Base-by-base conservation (phyloP, 208 protist genomes). In the Crithidia expoeki region DNA sequence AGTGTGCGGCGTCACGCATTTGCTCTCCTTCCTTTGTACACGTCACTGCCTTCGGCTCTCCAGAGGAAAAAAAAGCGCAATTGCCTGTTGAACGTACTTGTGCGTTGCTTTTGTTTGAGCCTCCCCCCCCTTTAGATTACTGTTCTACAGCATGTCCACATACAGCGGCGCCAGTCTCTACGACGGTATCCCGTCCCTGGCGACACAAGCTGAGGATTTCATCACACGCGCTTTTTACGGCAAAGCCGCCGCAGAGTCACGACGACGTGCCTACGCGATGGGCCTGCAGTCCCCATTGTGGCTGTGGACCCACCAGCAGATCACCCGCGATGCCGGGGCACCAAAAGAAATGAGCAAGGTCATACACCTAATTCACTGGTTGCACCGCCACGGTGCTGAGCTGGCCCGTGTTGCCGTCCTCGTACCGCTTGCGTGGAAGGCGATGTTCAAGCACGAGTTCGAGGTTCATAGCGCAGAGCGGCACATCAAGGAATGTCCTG, bases 281-380 rank as follows among this genome's bases (percentile, higher is more conserved):
- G 92, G 92, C 1, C 63, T 96, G 72, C 85, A 92, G 81, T 69
- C 79, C 2, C 92, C 92, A 17, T 73, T 96, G 14, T 96, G 86
- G 86, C 61, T 93, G 42, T 96, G 92, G 89, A 95, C 86, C 12
- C 84, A 94, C 62, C 68, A 78, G 57, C 74, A 80, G 53, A 49
- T 65, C 34, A 66, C 63, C 40, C 19, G 60, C 11, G 52, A 76
- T n/a, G 55, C 66, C 30, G 60, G 57, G 17, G 49, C 34, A 16
- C 71, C 74, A 2, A 88, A 85, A 34, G 86, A 84, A 30, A 25
- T 93, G 62, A 79, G 70, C 10, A 85, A 90, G 49, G 63, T 68
- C 14, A 52, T 76, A 14, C 74, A 93, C 51, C 83, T 96, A 4
- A 4, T 92, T 23, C 67, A 82, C 44, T 96, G 91, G 88, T 53